Conservation (phyloP, 768 basidiomycete genomes). For the Amanita phalloides region DNA sequence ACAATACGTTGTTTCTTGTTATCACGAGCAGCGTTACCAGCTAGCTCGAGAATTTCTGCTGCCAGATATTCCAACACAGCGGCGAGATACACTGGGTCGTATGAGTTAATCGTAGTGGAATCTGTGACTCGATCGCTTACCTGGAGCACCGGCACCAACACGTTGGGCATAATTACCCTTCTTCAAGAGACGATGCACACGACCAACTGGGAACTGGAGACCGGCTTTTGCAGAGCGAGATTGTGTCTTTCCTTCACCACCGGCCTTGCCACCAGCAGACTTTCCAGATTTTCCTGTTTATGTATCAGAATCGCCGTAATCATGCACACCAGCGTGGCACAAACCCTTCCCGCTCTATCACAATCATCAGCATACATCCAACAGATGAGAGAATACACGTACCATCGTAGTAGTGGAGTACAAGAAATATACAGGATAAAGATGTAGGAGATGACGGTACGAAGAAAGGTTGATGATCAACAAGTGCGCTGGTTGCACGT, state of each 20-base stretch:
- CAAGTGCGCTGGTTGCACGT: constrained; percentile 23
- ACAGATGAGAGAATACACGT: not conserved
- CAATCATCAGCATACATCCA: not conserved
- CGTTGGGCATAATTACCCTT: constrained; percentile 81
- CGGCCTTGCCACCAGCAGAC: constrained; percentile 62
- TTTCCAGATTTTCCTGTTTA: constrained; percentile 44
- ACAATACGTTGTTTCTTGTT: constrained; percentile 96
- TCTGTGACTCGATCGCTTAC: constrained; percentile 22
- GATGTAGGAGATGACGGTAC: constrained; percentile 22
- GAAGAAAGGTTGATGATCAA: constrained; percentile 24
- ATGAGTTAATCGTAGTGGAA: not conserved
- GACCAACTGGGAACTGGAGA: constrained; percentile 85
- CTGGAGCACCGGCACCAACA: constrained; percentile 82
- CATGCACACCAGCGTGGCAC: not conserved
- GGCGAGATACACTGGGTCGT: constrained; percentile 67
- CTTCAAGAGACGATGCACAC: constrained; percentile 86
- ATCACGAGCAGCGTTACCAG: constrained; percentile 82
- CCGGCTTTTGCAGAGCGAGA: constrained; percentile 71
- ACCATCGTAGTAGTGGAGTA: constrained; percentile 17
- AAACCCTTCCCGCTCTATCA: constrained; percentile 29
- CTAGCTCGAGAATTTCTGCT: constrained; percentile 89
- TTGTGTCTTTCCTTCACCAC: constrained; percentile 39
- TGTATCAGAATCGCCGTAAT: constrained; percentile 1
- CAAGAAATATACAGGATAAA: constrained; percentile 11
- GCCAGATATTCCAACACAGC: constrained; percentile 89